phyloP scores from a whole-genome alignment of 2,329 filamentous ascomycete species.

The Aspergillus ochraceoroseus region DNA sequence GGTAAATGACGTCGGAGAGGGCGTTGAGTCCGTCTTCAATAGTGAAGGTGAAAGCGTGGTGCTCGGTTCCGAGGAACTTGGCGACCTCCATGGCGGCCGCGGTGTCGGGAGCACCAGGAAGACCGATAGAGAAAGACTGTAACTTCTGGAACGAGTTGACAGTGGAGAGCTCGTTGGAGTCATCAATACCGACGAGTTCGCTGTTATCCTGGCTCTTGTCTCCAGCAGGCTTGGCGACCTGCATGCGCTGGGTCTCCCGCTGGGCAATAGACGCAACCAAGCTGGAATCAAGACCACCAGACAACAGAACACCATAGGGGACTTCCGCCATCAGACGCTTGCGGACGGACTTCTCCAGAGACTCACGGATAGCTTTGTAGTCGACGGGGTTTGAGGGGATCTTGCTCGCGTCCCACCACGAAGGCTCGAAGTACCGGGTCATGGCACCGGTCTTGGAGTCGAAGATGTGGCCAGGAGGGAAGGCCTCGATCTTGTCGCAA shows the following conservation, averaged over 20 bases:
- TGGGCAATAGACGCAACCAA: slow-evolving; percentile 93
- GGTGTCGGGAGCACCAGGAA: slow-evolving; percentile 87
- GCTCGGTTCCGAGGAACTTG: slow-evolving; percentile 93
- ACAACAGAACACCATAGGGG: slow-evolving; percentile 91
- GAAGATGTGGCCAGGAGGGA: slow-evolving; percentile 93
- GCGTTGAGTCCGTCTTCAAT: slow-evolving; percentile 96
- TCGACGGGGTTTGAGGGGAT: slow-evolving; percentile 77
- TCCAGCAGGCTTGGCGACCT: slow-evolving; percentile 52
- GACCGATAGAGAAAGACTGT: slow-evolving; percentile 97
- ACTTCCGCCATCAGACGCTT: slow-evolving; percentile 99
- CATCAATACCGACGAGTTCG: slow-evolving; percentile 87
- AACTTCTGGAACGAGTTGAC: slow-evolving; percentile 89
- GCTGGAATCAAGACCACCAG: slow-evolving; percentile 92
- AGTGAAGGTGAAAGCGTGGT: slow-evolving; percentile 97
- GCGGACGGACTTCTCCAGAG: slow-evolving; percentile 83
- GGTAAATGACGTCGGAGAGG: slow-evolving; percentile 94
- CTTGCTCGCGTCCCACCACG: slow-evolving; percentile 80
- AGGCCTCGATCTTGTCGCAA: slow-evolving; percentile 90
- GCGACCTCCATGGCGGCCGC: slow-evolving; percentile 88
- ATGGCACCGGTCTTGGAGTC: slow-evolving; percentile 85
- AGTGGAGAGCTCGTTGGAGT: slow-evolving; percentile 81
- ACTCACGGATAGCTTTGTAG: slow-evolving; percentile 72
- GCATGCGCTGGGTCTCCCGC: slow-evolving; percentile 77
- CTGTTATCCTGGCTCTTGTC: slow-evolving; percentile 42
- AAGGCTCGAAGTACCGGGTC: slow-evolving; percentile 84